Evolutionary conservation across 352 stramenopile genomes (phyloP).

Genomic region (Phytopythium chamaehyphon): DNA sequence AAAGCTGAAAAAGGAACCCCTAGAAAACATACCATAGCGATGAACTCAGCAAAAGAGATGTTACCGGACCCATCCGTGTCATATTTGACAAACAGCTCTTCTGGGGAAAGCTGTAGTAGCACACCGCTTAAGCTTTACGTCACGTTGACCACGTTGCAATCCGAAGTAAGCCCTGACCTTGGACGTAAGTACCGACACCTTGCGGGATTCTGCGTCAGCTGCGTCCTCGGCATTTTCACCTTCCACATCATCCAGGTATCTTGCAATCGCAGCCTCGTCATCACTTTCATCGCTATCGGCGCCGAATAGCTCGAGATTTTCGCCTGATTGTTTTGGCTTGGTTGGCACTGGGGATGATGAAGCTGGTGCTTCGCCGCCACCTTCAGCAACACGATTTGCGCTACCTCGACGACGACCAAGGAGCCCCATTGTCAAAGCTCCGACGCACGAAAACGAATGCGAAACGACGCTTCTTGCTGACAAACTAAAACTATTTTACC

Average conservation of each 20-base stretch:
- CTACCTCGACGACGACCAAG: constrained; percentile 20
- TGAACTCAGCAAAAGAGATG: constrained; percentile 91
- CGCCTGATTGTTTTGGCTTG: constrained; percentile 12
- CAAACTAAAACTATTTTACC: neutral
- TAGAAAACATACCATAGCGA: constrained; percentile 55
- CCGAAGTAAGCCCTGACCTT: constrained; percentile 25
- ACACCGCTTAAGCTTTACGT: neutral
- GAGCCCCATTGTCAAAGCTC: constrained; percentile 33
- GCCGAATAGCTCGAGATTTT: constrained; percentile 56
- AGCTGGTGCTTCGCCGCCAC: constrained; percentile 12
- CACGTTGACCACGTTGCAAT: too few species aligned
- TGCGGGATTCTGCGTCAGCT: constrained; percentile 44
- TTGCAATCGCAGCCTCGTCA: constrained; percentile 72
- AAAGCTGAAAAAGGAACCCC: constrained; percentile 12
- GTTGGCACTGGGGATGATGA: neutral
- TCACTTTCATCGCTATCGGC: constrained; percentile 78
- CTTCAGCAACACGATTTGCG: constrained; percentile 31
- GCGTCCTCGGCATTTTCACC: constrained; percentile 20
- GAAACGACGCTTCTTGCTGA: neutral
- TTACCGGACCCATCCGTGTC: constrained; percentile 86
- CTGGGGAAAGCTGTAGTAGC: constrained; percentile 43
- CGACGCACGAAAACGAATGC: neutral
- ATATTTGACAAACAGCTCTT: constrained; percentile 91
- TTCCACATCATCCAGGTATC: constrained; percentile 41
- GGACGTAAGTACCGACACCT: constrained; percentile 60